Base-by-base conservation (phyloP, 495 filamentous ascomycete genomes). In the Parathielavia appendiculata region DNA sequence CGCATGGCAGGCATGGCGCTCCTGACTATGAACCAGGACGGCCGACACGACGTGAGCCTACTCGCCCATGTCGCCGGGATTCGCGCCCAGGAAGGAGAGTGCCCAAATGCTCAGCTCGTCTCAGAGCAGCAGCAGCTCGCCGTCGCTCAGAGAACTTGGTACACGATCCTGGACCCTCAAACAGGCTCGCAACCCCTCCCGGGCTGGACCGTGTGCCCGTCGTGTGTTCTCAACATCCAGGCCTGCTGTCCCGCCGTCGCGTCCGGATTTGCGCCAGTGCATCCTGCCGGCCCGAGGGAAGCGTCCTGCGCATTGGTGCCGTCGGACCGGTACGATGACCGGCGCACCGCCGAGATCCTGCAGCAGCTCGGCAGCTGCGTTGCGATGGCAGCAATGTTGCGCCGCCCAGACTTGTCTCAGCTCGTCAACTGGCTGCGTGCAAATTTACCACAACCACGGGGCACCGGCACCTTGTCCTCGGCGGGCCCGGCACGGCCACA, bases 291-390 rank as follows among this genome's bases (percentile, higher is more conserved):
- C 19, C n/a, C n/a, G n/a, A 16, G 38, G n/a, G 44, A 47, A 3
- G n/a, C n/a, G n/a, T n/a, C 51, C 14, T 63, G 55, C 32, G 51
- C 40, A 7, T 9, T 63, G 35, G 60, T 59, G 1, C 56, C 56
- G 11, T 58, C 50, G 17, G 60, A 58, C 5, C 6, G 36, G 4
- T 63, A 59, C 32, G 55, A 63, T 14, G 60, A 63, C 20, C n/a
- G 32, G 8, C n/a, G 51, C 12, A 58, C 60, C 4, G 34, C 20
- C 16, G 19, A 14, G 36, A 59, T 58, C 0, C 26, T 56, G 17
- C 40, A 57, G 44, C 54, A 53, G 12, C 16, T 58, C 22, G 49
- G 43, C 16, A 50, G 43, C 5, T 62, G 54, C 13, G 50, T 43
- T 1, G 55, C 41, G 0, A 44, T 41, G 14, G 23, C 60, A 4